phyloP scores from a whole-genome alignment of 2,329 filamentous ascomycete species.

The Leptographium procerum region DNA sequence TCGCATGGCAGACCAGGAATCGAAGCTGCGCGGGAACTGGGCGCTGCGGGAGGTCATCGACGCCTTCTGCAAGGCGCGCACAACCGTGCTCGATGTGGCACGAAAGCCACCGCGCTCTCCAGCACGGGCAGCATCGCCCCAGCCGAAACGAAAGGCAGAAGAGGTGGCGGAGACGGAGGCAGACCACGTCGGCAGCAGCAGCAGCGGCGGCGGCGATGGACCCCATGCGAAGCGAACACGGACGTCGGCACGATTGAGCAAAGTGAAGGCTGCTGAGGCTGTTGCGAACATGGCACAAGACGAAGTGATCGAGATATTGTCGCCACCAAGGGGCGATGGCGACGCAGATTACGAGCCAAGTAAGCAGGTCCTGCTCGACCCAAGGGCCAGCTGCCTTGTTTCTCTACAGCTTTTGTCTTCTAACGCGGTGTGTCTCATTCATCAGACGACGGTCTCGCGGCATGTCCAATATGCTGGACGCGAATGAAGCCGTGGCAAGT shows the following conservation, averaged over 20 bases:
- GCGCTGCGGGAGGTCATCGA: conserved; percentile 76
- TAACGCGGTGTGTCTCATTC: background rate
- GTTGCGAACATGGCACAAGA: conserved; percentile 24
- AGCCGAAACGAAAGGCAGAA: conserved; percentile 42
- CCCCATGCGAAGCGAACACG: conserved; percentile 37
- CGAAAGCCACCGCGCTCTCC: conserved; percentile 24
- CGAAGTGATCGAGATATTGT: conserved; percentile 13
- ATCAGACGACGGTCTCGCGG: conserved; percentile 61
- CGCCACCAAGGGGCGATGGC: conserved; percentile 11
- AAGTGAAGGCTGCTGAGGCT: conserved; percentile 25
- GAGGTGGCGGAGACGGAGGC: conserved; percentile 6
- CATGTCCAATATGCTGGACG: conserved; percentile 70
- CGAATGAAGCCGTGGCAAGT: conserved; percentile 73
- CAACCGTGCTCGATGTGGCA: conserved; percentile 53
- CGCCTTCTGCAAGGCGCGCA: conserved; percentile 57
- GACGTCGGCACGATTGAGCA: conserved; percentile 39
- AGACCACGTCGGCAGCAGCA: background rate
- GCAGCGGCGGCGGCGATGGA: conserved; percentile 10
- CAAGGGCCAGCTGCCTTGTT: background rate
- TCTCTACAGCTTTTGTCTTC: background rate
- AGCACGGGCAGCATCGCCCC: conserved; percentile 4
- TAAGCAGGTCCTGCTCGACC: conserved; percentile 12
- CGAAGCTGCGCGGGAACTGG: conserved; percentile 76
- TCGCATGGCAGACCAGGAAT: conserved; percentile 65
- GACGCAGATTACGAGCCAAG: conserved; percentile 23